Evolutionary conservation across 2,329 filamentous ascomycete species (phyloP), one percentile per base, ranked within the genome.

Genomic region (Fusarium cyanostomum): DNA sequence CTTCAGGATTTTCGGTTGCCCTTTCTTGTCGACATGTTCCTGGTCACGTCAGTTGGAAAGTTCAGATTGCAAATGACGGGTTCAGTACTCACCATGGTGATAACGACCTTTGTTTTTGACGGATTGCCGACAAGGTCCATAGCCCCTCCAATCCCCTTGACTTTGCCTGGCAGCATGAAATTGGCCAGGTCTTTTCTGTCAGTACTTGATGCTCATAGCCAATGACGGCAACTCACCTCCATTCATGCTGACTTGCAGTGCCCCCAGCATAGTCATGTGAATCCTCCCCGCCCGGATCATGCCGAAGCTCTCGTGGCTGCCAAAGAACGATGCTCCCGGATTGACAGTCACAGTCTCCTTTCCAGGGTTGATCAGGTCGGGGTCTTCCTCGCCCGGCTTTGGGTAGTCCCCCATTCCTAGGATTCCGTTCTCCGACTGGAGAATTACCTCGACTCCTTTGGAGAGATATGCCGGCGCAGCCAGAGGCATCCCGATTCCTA

Each of bases 121-220:
- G 93, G 93, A 78, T 96, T 96, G 70, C 86, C 91, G 42, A 96
- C 93, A 10, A 97, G 81, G 77, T 97, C 93, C 92, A 97, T 97
- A 48, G 93, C 93, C 42, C 93, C 93, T 13, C 92, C 92, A 67
- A 96, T 94, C 24, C 92, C 92, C 84, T 96, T 96, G 74, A 95
- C 90, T 82, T 96, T 96, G 48, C 92, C 92, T 2, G 92, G 92
- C 67, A 96, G 80, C 91, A 95, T 95, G 85, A 91, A 96, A 81
- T 96, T 96, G 59, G 92, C 92, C 53, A 96, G 81, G 73, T 96
- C 92, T 73, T 12, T 1, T 1, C 10, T 0, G 2, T 57, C 30
- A 55, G 15, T 15, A 3, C 4, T 16, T 16, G 16, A 26, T 3
- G 7, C 8, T 8, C 12, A 26, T 26, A 2, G 12, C 12, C 4